Evolutionary conservation across 371 early-diverging fungal genomes (phyloP).

Genomic region (Mucor racemosus): DNA sequence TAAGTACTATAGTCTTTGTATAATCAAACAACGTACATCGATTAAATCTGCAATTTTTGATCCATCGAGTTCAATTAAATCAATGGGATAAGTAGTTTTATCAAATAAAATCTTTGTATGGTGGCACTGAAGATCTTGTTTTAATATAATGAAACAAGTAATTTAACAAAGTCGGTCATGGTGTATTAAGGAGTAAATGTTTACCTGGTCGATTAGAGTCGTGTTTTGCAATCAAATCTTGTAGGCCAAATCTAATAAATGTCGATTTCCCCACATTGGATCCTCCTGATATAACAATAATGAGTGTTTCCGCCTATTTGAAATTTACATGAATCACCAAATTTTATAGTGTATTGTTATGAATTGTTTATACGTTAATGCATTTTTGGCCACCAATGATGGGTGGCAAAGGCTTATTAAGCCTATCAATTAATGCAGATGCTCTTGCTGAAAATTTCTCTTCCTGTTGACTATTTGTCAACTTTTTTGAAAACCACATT

Average conservation of each 20-base stretch:
- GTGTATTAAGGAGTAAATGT: neutral
- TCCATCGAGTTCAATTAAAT: constrained; percentile 37
- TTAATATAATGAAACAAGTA: constrained; percentile 14
- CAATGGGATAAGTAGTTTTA: constrained; percentile 27
- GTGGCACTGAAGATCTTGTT: constrained; percentile 38
- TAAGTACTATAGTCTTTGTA: neutral
- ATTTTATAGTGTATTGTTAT: neutral
- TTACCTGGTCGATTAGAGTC: constrained; percentile 36
- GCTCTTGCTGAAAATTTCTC: constrained; percentile 9
- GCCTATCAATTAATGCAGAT: constrained; percentile 14
- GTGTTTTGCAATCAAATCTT: constrained; percentile 32
- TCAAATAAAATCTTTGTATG: constrained; percentile 29
- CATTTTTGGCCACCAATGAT: neutral
- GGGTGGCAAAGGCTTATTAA: constrained; percentile 28
- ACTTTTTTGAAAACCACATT: constrained; percentile 8
- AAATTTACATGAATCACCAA: neutral
- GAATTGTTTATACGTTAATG: neutral
- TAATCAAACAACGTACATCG: neutral
- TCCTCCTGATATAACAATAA: constrained; percentile 39
- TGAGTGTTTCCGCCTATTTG: constrained; percentile 14
- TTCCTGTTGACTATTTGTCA: neutral
- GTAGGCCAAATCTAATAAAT: constrained; percentile 38
- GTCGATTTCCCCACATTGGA: constrained; percentile 47
- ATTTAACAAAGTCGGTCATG: constrained; percentile 1
- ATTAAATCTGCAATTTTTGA: neutral